These are phyloP conservation scores for Pleurotus djamor DNA, from an alignment of 768 basidiomycete species.

Conservation along the genomic window DNA sequence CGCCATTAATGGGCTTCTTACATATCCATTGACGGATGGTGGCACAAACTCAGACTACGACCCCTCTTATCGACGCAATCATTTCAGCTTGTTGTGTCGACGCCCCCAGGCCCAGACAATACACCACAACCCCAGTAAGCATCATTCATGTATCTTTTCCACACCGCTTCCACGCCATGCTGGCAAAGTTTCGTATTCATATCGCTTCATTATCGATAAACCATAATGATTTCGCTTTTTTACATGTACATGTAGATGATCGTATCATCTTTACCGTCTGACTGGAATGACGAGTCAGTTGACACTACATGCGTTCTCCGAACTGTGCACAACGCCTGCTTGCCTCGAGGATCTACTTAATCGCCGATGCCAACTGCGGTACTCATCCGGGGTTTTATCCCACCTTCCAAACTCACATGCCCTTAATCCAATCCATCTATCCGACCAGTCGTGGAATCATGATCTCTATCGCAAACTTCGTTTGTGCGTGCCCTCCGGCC, in stretches of 20 bases:
- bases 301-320: slow-evolving; percentile 2
- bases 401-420: slow-evolving; percentile 2
- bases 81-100: not conserved
- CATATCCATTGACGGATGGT: slow-evolving; percentile 5
- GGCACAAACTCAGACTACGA: slow-evolving; percentile 5
- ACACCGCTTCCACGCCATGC: not conserved
- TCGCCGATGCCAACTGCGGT: not conserved
- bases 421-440: slow-evolving; percentile 5
- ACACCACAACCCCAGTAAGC: not conserved
- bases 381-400: slow-evolving; percentile 4
- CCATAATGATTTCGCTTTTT: not conserved
- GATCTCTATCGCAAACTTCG: not conserved
- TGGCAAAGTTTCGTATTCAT: not conserved
- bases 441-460: not conserved
- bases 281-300: not conserved
- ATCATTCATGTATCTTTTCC: not conserved
- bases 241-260: not conserved
- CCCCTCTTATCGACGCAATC: slow-evolving; percentile 6
- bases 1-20: slow-evolving; percentile 4
- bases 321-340: not conserved
- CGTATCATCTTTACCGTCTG: not conserved
- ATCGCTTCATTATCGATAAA: slow-evolving; percentile 1
- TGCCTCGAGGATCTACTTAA: slow-evolving; percentile 8
- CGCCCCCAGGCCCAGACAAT: slow-evolving; percentile 1
- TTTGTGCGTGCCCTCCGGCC: not conserved